Evolutionary conservation across 108 stramenopile species (phyloP).

Genomic region (Cyclotella atomus): DNA sequence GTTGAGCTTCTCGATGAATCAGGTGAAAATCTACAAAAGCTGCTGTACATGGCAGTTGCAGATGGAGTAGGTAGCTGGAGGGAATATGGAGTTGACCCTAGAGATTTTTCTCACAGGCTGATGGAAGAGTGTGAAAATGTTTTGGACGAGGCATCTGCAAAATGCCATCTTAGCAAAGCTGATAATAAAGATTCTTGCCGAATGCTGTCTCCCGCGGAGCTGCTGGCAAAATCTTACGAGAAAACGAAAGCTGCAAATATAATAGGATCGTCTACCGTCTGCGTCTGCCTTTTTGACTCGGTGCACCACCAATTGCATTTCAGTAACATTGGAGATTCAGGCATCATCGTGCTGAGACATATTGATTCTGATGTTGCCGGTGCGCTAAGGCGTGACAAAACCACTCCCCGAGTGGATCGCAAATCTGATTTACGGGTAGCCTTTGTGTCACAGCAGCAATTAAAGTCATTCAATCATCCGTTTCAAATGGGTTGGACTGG

Average conservation of each 20-base stretch:
- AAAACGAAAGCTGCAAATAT: constrained; percentile 81
- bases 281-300: constrained; percentile 90
- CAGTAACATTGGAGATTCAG: constrained; percentile 95
- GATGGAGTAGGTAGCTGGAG: constrained; percentile 98
- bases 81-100: constrained; percentile 93
- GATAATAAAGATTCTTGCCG: constrained; percentile 58
- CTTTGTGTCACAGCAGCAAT: constrained; percentile 95
- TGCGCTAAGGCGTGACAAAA: constrained; percentile 78
- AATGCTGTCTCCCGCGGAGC: constrained; percentile 66
- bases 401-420: constrained; percentile 70
- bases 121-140: constrained; percentile 86
- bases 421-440: constrained; percentile 89
- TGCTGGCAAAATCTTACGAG: constrained; percentile 76
- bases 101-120: constrained; percentile 84
- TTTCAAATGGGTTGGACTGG: constrained; percentile 95
- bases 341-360: constrained; percentile 93
- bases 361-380: constrained; percentile 94
- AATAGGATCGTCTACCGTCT: constrained; percentile 90
- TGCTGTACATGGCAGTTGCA: constrained; percentile 91
- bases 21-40: constrained; percentile 58
- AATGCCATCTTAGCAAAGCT: constrained; percentile 37
- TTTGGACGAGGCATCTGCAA: constrained; percentile 55
- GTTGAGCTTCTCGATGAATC: constrained; percentile 72
- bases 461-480: constrained; percentile 95
- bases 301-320: constrained; percentile 92